A percentile compares a stretch with the other conserved stretches of the same genome.
These are phyloP conservation scores for Xerocomellus amylosporus DNA, from an alignment of 768 basidiomycete species.

Conservation along the genomic window DNA sequence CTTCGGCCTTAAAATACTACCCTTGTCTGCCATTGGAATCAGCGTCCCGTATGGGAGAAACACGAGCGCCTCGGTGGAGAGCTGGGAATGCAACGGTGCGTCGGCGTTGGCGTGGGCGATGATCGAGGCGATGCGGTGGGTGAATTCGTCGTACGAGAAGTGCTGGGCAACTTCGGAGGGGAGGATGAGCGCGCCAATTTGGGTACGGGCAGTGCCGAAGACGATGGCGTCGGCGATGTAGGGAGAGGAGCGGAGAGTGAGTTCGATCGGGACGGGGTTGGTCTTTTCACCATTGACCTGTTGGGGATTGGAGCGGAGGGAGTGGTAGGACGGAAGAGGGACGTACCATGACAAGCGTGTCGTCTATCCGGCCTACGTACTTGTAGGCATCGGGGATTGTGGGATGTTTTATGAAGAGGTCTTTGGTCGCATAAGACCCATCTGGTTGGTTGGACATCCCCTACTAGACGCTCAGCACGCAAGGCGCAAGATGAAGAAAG, in stretches of 20 bases:
- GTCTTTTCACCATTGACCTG: constrained; percentile 52
- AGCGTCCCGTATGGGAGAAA: constrained; percentile 46
- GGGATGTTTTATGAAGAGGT: constrained; percentile 50
- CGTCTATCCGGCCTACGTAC: constrained; percentile 54
- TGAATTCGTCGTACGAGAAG: constrained; percentile 26
- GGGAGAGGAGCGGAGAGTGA: constrained; percentile 46
- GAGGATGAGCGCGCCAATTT: constrained; percentile 50
- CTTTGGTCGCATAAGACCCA: constrained; percentile 53
- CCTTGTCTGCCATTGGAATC: constrained; percentile 53
- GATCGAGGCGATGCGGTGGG: constrained; percentile 39
- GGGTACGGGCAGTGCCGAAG: constrained; percentile 48
- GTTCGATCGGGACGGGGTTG: constrained; percentile 54
- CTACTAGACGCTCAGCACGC: constrained; percentile 5
- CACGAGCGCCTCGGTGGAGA: constrained; percentile 49
- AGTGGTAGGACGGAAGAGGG: not conserved
- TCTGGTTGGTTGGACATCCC: constrained; percentile 45
- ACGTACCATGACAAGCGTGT: constrained; percentile 44
- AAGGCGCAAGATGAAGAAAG: not conserved
- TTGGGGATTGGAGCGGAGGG: constrained; percentile 26
- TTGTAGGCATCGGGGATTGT: constrained; percentile 41
- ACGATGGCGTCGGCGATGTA: constrained; percentile 51
- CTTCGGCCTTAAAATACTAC: constrained; percentile 46
- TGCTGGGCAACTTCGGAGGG: constrained; percentile 40
- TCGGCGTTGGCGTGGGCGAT: constrained; percentile 49
- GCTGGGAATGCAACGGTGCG: constrained; percentile 52